Conservation (phyloP, 768 basidiomycete genomes). For the Pleurotus sapidus region DNA sequence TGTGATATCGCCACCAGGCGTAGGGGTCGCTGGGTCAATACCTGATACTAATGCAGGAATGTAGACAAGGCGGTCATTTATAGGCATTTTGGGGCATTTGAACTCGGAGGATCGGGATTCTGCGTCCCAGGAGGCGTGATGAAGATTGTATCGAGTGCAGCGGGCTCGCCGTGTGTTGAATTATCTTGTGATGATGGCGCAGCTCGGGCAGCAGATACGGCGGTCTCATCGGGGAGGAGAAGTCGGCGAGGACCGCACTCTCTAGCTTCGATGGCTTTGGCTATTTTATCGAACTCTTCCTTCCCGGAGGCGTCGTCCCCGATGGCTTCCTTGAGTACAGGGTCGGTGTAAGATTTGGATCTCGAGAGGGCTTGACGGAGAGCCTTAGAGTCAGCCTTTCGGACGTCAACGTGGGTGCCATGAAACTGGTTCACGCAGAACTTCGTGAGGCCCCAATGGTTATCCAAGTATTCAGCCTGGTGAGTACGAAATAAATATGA, state of each 20-base stretch:
- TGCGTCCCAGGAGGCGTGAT: slow-evolving; percentile 51
- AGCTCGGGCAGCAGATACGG: slow-evolving; percentile 17
- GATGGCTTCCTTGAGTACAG: slow-evolving; percentile 41
- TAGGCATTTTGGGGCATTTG: slow-evolving; percentile 49
- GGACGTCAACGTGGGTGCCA: slow-evolving; percentile 51
- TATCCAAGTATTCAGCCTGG: slow-evolving; percentile 72
- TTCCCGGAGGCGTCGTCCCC: slow-evolving; percentile 51
- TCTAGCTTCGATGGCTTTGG: slow-evolving; percentile 46
- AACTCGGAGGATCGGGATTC: slow-evolving; percentile 57
- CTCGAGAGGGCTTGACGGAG: slow-evolving; percentile 51
- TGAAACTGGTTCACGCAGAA: slow-evolving; percentile 86
- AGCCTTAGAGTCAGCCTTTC: slow-evolving; percentile 56
- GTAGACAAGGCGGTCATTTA: slow-evolving; percentile 30
- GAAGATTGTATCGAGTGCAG: slow-evolving; percentile 1
- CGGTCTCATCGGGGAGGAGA: background rate
- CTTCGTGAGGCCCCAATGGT: slow-evolving; percentile 84
- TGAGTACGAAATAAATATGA: slow-evolving; percentile 7
- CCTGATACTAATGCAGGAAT: slow-evolving; percentile 38
- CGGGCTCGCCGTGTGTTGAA: background rate
- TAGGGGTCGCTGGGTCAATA: slow-evolving; percentile 45
- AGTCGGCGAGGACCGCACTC: slow-evolving; percentile 9
- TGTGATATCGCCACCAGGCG: slow-evolving; percentile 22
- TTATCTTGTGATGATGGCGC: slow-evolving; percentile 18
- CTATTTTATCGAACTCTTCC: slow-evolving; percentile 56
- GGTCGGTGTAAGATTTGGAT: slow-evolving; percentile 60